Percentiles rank a stretch among this genome's conserved stretches.
phyloP scores from a whole-genome alignment of 2,329 filamentous ascomycete species.

The Cordyceps sp. region DNA sequence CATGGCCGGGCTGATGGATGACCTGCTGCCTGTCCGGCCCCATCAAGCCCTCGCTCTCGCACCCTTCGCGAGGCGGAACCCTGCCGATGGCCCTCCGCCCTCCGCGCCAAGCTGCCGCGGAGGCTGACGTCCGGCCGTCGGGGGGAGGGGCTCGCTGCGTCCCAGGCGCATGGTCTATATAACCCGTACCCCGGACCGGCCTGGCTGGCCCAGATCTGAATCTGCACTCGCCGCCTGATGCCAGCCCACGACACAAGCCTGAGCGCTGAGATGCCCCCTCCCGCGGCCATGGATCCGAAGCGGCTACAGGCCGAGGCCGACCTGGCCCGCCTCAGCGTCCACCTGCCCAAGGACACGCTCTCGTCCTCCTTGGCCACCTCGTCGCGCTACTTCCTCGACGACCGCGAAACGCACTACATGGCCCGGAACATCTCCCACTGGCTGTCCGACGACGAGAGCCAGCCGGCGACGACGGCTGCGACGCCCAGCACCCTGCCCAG shows the following conservation, averaged over 20 bases:
- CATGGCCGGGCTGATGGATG: too few relatives aligned
- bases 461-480: conserved; percentile 8
- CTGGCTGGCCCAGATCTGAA: background rate
- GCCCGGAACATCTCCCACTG: conserved; percentile 9
- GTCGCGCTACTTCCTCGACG: conserved; percentile 10
- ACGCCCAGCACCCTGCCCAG: conserved; percentile 6
- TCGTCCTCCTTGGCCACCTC: conserved; percentile 8
- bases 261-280: background rate
- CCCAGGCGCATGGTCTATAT: too few relatives aligned
- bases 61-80: conserved; percentile 2
- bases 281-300: background rate
- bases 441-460: conserved; percentile 10
- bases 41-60: too few relatives aligned
- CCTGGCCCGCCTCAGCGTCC: conserved; percentile 8
- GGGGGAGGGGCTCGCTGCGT: too few relatives aligned
- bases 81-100: background rate
- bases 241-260: background rate
- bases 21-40: too few relatives aligned
- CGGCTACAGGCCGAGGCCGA: background rate
- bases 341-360: conserved; percentile 9
- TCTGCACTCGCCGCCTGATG: background rate
- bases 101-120: background rate
- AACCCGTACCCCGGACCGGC: too few relatives aligned
- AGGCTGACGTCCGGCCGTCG: background rate
- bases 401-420: conserved; percentile 7